phyloP scores from a whole-genome alignment of 2,329 filamentous ascomycete genomes.

The Ampelomyces quisqualis region DNA sequence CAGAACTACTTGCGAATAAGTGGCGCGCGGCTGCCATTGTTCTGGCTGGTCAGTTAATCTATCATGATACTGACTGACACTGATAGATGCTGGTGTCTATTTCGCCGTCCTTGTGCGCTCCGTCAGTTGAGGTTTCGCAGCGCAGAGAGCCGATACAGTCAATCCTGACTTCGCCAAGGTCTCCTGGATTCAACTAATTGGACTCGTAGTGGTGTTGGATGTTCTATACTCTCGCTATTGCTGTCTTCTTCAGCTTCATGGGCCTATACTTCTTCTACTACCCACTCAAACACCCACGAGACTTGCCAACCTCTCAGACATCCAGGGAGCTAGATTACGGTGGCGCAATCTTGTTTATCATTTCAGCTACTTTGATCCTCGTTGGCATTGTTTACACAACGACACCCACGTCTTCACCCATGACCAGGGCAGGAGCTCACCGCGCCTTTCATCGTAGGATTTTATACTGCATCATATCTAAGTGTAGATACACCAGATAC shows the following conservation, averaged over 20 bases:
- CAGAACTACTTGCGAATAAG: slow-evolving; percentile 53
- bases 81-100: slow-evolving; percentile 36
- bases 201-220: neutral
- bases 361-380: slow-evolving; percentile 29
- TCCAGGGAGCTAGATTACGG: slow-evolving; percentile 37
- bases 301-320: slow-evolving; percentile 22
- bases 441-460: slow-evolving; percentile 48
- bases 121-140: slow-evolving; percentile 49
- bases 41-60: slow-evolving; percentile 9
- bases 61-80: neutral
- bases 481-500: slow-evolving; percentile 4
- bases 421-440: slow-evolving; percentile 51
- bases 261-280: slow-evolving; percentile 48
- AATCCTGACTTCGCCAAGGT: neutral
- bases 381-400: slow-evolving; percentile 41
- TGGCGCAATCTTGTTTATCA: slow-evolving; percentile 35
- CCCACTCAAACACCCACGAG: slow-evolving; percentile 45
- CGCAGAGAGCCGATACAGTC: slow-evolving; percentile 31
- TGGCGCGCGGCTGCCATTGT: slow-evolving; percentile 36
- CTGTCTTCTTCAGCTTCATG: slow-evolving; percentile 48
- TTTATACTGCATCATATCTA: slow-evolving; percentile 49
- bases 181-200: neutral
- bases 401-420: slow-evolving; percentile 49
- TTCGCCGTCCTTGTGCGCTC: slow-evolving; percentile 51
- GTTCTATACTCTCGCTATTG: slow-evolving; percentile 45